Percentiles rank a stretch among this genome's conserved stretches.
Evolutionary conservation across 2,329 filamentous ascomycete genomes (phyloP).

Genomic region (Sarocladium kiliense): DNA sequence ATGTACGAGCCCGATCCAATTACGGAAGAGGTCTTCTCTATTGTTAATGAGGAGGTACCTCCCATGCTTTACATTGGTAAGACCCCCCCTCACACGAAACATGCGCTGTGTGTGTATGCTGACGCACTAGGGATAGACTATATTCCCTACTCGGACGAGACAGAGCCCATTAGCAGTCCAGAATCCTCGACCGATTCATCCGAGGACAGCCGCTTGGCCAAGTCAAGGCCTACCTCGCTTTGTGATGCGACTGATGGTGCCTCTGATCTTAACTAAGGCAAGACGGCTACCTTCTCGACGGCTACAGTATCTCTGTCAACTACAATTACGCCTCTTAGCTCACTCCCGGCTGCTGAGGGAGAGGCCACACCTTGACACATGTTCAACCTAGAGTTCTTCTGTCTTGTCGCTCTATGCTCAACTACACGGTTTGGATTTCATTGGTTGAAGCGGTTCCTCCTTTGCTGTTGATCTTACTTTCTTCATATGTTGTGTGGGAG

Average conservation of each 20-base stretch:
- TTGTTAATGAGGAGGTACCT: neutral
- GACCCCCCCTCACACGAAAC: neutral
- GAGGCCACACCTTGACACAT: too few species aligned
- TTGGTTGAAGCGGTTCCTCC: too few species aligned
- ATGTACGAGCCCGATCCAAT: conserved; percentile 23
- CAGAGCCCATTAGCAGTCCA: neutral
- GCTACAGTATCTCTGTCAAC: neutral
- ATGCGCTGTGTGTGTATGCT: neutral
- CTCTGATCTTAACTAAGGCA: too few species aligned
- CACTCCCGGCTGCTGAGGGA: too few species aligned
- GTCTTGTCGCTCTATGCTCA: too few species aligned
- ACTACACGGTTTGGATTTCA: too few species aligned
- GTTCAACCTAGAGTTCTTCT: too few species aligned
- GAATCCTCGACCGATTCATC: neutral
- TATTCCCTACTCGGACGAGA: neutral
- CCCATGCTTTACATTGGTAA: neutral
- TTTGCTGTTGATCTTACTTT: too few species aligned
- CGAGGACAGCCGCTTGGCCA: neutral
- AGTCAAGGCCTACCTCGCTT: neutral
- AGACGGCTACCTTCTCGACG: too few species aligned
- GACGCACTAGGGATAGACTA: neutral
- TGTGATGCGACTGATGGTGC: too few species aligned
- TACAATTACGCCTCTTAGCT: too few species aligned
- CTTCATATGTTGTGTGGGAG: too few species aligned
- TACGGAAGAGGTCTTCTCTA: conserved; percentile 26